These are phyloP conservation scores for Clarireedia hainanense DNA, from an alignment of 2,329 filamentous ascomycete species.

Conservation along the genomic window DNA sequence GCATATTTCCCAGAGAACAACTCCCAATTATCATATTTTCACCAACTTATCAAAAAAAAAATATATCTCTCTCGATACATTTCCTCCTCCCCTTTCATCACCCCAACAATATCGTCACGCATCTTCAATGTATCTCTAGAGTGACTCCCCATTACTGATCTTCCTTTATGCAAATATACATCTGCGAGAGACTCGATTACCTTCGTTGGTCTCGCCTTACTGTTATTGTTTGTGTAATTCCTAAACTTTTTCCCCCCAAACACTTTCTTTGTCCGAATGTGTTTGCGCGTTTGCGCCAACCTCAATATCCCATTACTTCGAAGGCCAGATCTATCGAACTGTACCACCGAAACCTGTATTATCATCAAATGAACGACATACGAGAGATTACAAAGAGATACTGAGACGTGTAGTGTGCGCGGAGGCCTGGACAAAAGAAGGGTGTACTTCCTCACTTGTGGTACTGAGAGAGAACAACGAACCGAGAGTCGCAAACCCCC, in stretches of 20 bases:
- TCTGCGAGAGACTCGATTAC: not conserved
- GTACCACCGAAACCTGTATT: slow-evolving; percentile 2
- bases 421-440: slow-evolving; percentile 15
- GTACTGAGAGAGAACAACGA: slow-evolving; percentile 7
- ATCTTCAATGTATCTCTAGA: too few species aligned
- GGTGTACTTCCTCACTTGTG: slow-evolving; percentile 13
- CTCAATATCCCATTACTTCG: slow-evolving; percentile 9
- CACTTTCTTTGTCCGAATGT: slow-evolving; percentile 16
- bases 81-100: too few species aligned
- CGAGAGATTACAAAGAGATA: slow-evolving; percentile 6
- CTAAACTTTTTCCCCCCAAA: not conserved
- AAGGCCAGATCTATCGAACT: slow-evolving; percentile 8
- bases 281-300: slow-evolving; percentile 26
- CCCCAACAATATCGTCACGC: too few species aligned
- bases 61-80: too few species aligned
- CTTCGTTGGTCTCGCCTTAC: too few species aligned
- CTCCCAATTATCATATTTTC: too few species aligned
- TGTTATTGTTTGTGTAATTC: slow-evolving; percentile 1
- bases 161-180: too few species aligned
- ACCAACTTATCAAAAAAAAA: too few species aligned
- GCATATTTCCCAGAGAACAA: too few species aligned
- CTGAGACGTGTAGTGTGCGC: slow-evolving; percentile 18
- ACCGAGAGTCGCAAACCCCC: not conserved
- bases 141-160: too few species aligned
- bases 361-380: slow-evolving; percentile 21